phyloP scores from a whole-genome alignment of 495 filamentous ascomycete species.

The Jackrogersella multiformis region DNA sequence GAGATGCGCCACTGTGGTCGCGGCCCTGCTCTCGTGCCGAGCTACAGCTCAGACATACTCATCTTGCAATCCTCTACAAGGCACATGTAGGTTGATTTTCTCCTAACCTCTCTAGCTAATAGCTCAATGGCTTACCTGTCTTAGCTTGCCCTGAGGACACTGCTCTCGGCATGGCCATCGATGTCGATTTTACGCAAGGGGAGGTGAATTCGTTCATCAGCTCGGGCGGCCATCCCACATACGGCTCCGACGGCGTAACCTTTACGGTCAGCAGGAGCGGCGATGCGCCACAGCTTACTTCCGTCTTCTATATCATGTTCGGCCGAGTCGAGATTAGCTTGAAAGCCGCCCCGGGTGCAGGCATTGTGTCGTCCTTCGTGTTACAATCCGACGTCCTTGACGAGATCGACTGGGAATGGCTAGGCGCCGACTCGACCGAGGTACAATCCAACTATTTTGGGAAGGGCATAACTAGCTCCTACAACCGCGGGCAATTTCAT shows the following conservation, averaged over 20 bases:
- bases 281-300: slow-evolving; percentile 82
- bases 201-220: slow-evolving; percentile 74
- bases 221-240: slow-evolving; percentile 70
- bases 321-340: slow-evolving; percentile 77
- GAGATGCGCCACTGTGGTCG: slow-evolving; percentile 39
- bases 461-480: slow-evolving; percentile 80
- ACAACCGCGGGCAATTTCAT: slow-evolving; percentile 78
- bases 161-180: slow-evolving; percentile 80
- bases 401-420: slow-evolving; percentile 93
- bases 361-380: slow-evolving; percentile 85
- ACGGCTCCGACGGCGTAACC: slow-evolving; percentile 76
- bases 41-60: slow-evolving; percentile 74
- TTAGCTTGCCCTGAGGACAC: slow-evolving; percentile 75
- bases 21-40: slow-evolving; percentile 39
- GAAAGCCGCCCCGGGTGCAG: slow-evolving; percentile 73
- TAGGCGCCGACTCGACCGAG: slow-evolving; percentile 67
- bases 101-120: neutral
- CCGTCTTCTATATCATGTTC: slow-evolving; percentile 85
- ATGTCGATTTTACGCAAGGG: slow-evolving; percentile 82
- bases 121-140: slow-evolving; percentile 25
- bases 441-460: slow-evolving; percentile 95
- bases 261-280: slow-evolving; percentile 87
- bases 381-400: slow-evolving; percentile 91
- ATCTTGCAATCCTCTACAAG: slow-evolving; percentile 72
- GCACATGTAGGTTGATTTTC: slow-evolving; percentile 61